phyloP scores from a whole-genome alignment of 371 early-diverging fungal genomes.

The Mucor velutinosus region DNA sequence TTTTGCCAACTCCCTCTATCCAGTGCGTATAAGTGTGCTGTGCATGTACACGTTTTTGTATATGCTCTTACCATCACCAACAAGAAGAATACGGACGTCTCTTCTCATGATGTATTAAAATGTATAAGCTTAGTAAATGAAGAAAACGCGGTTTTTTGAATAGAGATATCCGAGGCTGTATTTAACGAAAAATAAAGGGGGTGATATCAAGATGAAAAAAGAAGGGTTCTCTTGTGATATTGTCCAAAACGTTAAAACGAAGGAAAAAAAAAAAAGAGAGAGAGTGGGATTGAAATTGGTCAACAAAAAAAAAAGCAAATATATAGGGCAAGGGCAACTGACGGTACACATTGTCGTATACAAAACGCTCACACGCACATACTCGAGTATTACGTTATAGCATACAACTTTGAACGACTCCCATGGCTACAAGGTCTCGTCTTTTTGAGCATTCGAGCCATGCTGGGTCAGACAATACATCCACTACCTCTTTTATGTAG shows the following conservation, averaged over 20 bases:
- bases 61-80: slow-evolving; percentile 81
- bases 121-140: not conserved
- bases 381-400: not conserved
- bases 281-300: slow-evolving; percentile 4
- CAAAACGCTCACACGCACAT: not conserved
- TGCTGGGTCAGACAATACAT: too few species aligned
- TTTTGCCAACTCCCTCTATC: slow-evolving; percentile 92
- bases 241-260: not conserved
- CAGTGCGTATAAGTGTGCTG: not conserved
- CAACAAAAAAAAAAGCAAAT: not conserved
- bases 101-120: slow-evolving; percentile 67
- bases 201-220: not conserved
- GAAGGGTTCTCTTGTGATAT: not conserved
- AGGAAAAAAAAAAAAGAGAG: not conserved
- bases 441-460: not conserved
- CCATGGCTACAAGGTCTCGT: not conserved
- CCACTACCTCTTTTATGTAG: not conserved
- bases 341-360: not conserved
- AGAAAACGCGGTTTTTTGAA: slow-evolving; percentile 3
- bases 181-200: not conserved
- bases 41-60: not conserved
- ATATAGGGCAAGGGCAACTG: slow-evolving; percentile 6
- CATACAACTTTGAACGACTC: not conserved
- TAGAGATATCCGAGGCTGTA: not conserved
- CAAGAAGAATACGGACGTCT: slow-evolving; percentile 88